Evolutionary conservation across 176 grass and related monocot genomes (phyloP), one percentile per base, ranked within the genome.

Genomic region (Hordeum vulgare): DNA sequence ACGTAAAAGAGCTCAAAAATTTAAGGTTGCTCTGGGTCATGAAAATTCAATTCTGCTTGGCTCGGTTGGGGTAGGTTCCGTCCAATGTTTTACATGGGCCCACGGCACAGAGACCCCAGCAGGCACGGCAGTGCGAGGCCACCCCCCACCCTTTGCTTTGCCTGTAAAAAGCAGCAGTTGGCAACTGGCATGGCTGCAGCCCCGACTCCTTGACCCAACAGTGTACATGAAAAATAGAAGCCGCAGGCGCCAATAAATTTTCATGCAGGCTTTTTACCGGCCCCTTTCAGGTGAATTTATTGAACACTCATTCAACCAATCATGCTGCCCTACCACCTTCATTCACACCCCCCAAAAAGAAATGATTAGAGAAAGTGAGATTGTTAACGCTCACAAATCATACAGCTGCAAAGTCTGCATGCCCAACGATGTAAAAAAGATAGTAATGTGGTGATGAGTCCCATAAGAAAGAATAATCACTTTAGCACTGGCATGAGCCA

Each of bases 231-330:
- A 58, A 85, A 79, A 80, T 79, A 73, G 45, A 90, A 77, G 23
- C 60, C 67, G 80, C 84, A 76, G 68, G 75, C 61, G 27, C 60
- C 80, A 84, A 84, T 84, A 90, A 90, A 61, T 90, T 71, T 59
- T 33, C 61, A 34, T 61, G 67, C 89, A 87, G 84, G 80, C 80
- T 87, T 87, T 86, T 79, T 77, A 80, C 80, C 80, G 13, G 80
- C 40, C 41, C 53, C 47, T 75, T 80, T 65, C 59, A 27, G 75
- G 51, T 84, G 84, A 70, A 84, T 53, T 87, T 84, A 84, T 76
- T 83, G 80, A 76, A 20, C 72, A 66, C 29, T 66, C 72, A 56
- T 56, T 59, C 74, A 79, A 49, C 61, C 73, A 29, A 59, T 31
- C 78, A 56, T 56, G 17, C 8, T 11, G 28, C 36, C 27, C 25